Evolutionary conservation across 768 basidiomycete species (phyloP), one percentile per base, ranked within the genome.

Genomic region (Naematelia encephala): DNA sequence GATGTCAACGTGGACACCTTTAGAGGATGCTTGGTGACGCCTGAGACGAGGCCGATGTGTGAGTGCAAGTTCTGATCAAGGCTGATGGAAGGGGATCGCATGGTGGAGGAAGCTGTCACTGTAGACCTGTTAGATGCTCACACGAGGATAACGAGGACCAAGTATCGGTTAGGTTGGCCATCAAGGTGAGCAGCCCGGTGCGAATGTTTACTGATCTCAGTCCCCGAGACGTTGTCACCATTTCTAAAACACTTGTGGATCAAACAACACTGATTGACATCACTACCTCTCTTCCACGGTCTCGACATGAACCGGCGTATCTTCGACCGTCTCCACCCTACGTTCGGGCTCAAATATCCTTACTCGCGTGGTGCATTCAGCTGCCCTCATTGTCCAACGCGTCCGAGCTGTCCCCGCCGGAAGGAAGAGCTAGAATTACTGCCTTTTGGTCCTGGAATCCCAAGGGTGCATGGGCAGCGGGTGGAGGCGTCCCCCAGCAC

Each of bases 381-480:
- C 80, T 57, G 28, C 60, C 60, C 30, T 39, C 28, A 19, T 29
- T 56, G 54, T 63, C 45, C 53, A 72, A 63, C 79, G 68, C 70
- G 81, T 34, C 14, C 70, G 70, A 83, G 78, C 44, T 80, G 57
- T 27, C 27, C 16, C 51, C 56, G 25, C 59, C 66, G 23, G 60
- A 60, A 26, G 62, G 61, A n/a, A 64, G 63, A 57, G 67, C 63
- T 25, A 86, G 90, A 34, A 84, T 93, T 61, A 91, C 89, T 1
- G 93, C 90, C 72, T 92, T 94, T 73, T 94, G 90, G 89, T 90
- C 93, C 72, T 92, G 94, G 74, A 90, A 96, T 79, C 83, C 94
- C 26, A 88, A 89, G 62, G 84, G 90, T 0, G 75, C 90, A 39
- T 94, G 91, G 90, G 88, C 85, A 39, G 82, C 91, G 51, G 86